Base-by-base conservation (phyloP, 805 yeast genomes). In the Hanseniaspora vineae region DNA sequence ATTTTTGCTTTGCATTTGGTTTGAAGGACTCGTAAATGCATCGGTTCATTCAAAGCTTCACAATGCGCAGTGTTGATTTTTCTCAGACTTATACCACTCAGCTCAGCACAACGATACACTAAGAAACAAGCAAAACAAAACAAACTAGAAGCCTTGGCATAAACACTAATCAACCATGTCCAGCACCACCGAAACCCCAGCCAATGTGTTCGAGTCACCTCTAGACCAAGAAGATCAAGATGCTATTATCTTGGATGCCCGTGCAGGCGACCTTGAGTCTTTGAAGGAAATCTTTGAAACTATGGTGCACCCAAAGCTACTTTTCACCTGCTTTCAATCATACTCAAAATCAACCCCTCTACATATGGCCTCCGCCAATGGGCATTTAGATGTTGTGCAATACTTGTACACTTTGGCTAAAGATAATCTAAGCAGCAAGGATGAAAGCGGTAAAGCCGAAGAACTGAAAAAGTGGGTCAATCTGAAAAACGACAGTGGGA, bases 291-390 rank as follows among this genome's bases (percentile, higher is more conserved):
- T 84, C 39, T 83, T 92, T 56, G 68, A 73, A 15, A 76, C 76
- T 46, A 69, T 69, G 55, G 67, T 76, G 46, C 74, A 76, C 45
- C 71, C 81, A 1, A 59, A 60, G 1, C 66, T 51, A 51, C 71
- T 58, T 53, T 59, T 51, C 4, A 57, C 65, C 4, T 79, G 83
- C 54, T 70, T 71, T 52, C 95, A 89, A 55, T 80, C 78, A 44
- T 68, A 62, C 46, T 72, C 89, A 2, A 62, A 72, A 39, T 77
- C 84, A 46, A 85, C 96, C 0, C 83, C 95, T 8, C 67, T 92
- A 45, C 99, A 92, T 61, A 85, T 86, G 89, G 97, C 97, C 0
- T 80, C 94, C 20, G 98, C 94, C 29, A 92, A 92, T 65, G 98
- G 97, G 1, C 95, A 90, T 61, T 53, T 68, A 4, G 88, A 80